Base-by-base conservation (phyloP, 2,329 filamentous ascomycete genomes). In the Periconia macrospinosa region DNA sequence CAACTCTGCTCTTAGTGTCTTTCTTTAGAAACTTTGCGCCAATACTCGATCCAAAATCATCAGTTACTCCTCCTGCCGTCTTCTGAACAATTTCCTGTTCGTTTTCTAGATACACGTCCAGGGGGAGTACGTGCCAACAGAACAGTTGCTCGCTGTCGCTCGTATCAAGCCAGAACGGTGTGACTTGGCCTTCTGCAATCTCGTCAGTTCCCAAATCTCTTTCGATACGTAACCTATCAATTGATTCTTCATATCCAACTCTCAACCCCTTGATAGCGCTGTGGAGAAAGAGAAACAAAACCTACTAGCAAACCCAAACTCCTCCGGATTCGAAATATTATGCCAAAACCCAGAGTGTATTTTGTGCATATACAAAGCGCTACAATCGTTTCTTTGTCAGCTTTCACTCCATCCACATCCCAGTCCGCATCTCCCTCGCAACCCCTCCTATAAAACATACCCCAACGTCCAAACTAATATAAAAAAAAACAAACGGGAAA, bases 61-160 rank as follows among this genome's bases (percentile, higher is more conserved):
- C 68, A 13, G 63, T 58, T 53, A 65, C 60, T 74, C 77, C 80
- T 72, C 83, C 61, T 7, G 55, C 50, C 13, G 54, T 55, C 18
- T 63, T 57, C 43, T 56, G 58, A 14, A 61, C 62, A 13, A 95
- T 76, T 14, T 78, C 76, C 19, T 80, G 75, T 65, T 95, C 89
- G 63, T 96, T 83, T 60, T 88, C 80, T 7, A 85, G 79, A 70
- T 95, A 96, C 0, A 91, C 78, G 48, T 88, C 85, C 7, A 95
- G 75, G 0, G 93, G 93, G 46, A 97, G 77, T 50, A 97, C 82
- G 68, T 97, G 93, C 93, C 93, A 97, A 23, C 89, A 90, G 68
- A 94, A 95, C 17, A 97, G 77, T 2, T 79, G 85, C 72, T 92
- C 87, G 40, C 86, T 85, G 70, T 97, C 92, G 1, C 85, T 78